Evolutionary conservation across 2,329 filamentous ascomycete genomes (phyloP), one percentile per base, ranked within the genome.

Genomic region (Sordariomycetes sp.): DNA sequence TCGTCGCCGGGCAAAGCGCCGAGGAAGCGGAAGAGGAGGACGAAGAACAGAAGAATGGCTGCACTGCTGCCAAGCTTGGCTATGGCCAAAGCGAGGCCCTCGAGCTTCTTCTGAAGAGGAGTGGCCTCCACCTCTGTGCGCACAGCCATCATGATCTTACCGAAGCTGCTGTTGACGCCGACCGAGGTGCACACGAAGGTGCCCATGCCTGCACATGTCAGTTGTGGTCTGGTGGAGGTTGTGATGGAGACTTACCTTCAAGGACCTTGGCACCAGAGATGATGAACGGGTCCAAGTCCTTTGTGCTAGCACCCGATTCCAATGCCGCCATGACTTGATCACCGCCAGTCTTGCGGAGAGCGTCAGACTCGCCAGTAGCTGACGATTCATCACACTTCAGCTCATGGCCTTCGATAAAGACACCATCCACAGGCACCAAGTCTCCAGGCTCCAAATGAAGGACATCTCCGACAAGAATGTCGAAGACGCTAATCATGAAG

Each of bases 1-100:
- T 44, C 29, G 46, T 72, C 76, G 21, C 59, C 48, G 5, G 70
- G 70, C 8, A 90, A 65, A 12, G 68, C 56, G 21, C 71, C 79
- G 17, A 85, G 61, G 51, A 87, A 90, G 48, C 84, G 80, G 61
- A 90, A 84, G 47, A 88, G 75, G 10, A 88, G 66, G 17, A 86
- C 80, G 34, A 86, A 59, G 51, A 92, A 90, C 15, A 90, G 66
- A 6, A 88, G 57, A 11, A 84, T 55, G 28, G 83, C 83, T 20
- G 84, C 79, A 36, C 75, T 75, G 45, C 80, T 75, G 17, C 70
- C 71, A 18, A 55, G 41, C 39, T 54, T 57, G 9, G 57, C 57
- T 32, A 59, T 59, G 19, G 46, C 46, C 17, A 51, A 39, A 17
- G 54, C 52, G 6, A 57, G 42, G 7, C 43, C 36, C 21, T 55